Evolutionary conservation across 306 rosid species (phyloP), one percentile per base, ranked within the genome.

Genomic region (Lathyrus sativus): DNA sequence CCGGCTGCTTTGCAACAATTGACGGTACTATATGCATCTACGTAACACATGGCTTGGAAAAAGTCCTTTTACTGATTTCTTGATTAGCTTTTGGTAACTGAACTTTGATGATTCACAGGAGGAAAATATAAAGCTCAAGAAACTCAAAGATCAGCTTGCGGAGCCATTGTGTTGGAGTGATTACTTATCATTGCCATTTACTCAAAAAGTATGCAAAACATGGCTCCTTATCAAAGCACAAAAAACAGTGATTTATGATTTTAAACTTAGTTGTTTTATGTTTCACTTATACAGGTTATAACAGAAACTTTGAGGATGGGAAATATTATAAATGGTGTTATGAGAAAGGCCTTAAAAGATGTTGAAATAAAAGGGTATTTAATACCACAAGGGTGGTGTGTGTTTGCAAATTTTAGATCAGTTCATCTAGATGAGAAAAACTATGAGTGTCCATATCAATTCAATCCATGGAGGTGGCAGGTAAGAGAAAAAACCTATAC

Each of bases 391-490:
- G 97, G 96, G 37, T 93, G 97, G 97, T 86, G 89, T 73, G 90
- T 84, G 50, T 80, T 90, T 67, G 59, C 86, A 15, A 88, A 86
- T 79, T 86, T 93, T 50, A 85, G 97, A 84, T 93, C 97, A 46
- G 90, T 93, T 75, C 99, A 93, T 86, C 97, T 93, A 37, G 97
- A 93, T 72, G 90, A 82, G 19, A 82, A 51, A 65, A 82, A 83
- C 76, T 93, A 85, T 68, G 95, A 88, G 38, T 75, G 78, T 19
- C 97, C 99, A 58, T 76, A 88, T 76, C 81, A 84, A 64, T 93
- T 93, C 82, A 88, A 93, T 78, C 99, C 99, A 77, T 90, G 97
- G 99, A 90, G 99, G 78, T 93, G 99, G 99, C 90, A 93, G 68
- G 99, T 93, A 83, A 79, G 90, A 79, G 31, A 65, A 33, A n/a